Percentiles rank a stretch among this genome's conserved stretches.
phyloP scores from a whole-genome alignment of 2,329 filamentous ascomycete genomes.

The Talaromyces rugulosus region DNA sequence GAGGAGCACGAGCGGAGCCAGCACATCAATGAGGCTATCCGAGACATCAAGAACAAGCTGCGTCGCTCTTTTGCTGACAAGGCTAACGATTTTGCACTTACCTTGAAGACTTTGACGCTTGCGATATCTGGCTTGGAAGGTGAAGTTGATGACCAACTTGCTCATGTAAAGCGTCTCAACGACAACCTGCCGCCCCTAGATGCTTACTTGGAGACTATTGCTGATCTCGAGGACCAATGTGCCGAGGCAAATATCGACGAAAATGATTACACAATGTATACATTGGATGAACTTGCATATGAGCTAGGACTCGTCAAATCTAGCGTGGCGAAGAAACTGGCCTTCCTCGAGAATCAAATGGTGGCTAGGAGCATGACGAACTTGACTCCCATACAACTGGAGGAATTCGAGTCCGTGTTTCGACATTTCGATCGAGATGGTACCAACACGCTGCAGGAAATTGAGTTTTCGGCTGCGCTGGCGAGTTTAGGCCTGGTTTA shows the following conservation, averaged over 20 bases:
- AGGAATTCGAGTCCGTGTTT: constrained; percentile 98
- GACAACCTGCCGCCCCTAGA: constrained; percentile 86
- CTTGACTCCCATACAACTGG: constrained; percentile 92
- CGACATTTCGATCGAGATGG: constrained; percentile 94
- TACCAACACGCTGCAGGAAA: constrained; percentile 82
- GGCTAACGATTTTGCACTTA: constrained; percentile 94
- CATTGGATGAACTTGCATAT: constrained; percentile 92
- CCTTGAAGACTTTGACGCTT: constrained; percentile 88
- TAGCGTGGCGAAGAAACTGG: constrained; percentile 91
- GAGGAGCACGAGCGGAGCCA: constrained; percentile 86
- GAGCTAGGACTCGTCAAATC: constrained; percentile 87
- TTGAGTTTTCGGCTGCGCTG: constrained; percentile 92
- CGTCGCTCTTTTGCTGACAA: constrained; percentile 94
- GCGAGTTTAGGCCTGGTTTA: constrained; percentile 95
- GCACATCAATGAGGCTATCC: constrained; percentile 94
- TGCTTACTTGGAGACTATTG: constrained; percentile 83
- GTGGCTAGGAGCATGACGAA: constrained; percentile 99
- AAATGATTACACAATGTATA: constrained; percentile 99
- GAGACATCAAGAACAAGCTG: constrained; percentile 96
- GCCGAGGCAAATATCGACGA: constrained; percentile 97
- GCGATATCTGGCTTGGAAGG: constrained; percentile 97
- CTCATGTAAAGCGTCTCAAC: constrained; percentile 79
- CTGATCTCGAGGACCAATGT: constrained; percentile 79
- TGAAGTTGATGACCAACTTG: constrained; percentile 89
- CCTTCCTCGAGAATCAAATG: constrained; percentile 97